phyloP scores from a whole-genome alignment of 2,329 filamentous ascomycete genomes.

The Fusarium keratoplasticum region DNA sequence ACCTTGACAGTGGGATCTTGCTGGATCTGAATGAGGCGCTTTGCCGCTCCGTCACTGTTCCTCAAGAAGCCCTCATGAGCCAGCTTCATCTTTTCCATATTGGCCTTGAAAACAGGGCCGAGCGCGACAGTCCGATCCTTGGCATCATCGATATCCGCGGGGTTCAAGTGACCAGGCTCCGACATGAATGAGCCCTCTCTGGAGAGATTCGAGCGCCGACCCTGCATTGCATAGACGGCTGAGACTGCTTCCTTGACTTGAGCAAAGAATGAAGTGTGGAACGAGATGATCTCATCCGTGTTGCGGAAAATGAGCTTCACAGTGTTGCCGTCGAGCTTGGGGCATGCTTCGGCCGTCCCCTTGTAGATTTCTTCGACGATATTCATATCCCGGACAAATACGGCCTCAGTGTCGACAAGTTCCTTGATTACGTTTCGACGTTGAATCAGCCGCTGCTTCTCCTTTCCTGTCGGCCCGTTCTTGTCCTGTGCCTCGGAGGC shows the following conservation, averaged over 20 bases:
- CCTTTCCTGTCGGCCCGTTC: constrained; percentile 60
- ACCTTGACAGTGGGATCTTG: constrained; percentile 75
- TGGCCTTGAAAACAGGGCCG: constrained; percentile 65
- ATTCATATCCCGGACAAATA: constrained; percentile 95
- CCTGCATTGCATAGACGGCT: constrained; percentile 79
- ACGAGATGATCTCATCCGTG: constrained; percentile 87
- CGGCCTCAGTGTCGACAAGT: constrained; percentile 90
- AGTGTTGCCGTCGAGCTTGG: constrained; percentile 83
- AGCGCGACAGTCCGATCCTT: constrained; percentile 65
- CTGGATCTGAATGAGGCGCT: constrained; percentile 71
- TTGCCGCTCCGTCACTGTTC: constrained; percentile 72
- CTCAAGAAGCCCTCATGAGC: constrained; percentile 72
- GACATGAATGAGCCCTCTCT: constrained; percentile 57
- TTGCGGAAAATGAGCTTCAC: constrained; percentile 94
- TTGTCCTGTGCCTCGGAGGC: constrained; percentile 52
- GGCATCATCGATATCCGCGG: constrained; percentile 59
- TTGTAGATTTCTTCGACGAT: constrained; percentile 98
- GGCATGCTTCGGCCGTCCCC: constrained; percentile 85
- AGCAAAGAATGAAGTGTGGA: constrained; percentile 83
- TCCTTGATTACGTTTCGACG: constrained; percentile 90
- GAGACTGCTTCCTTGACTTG: constrained; percentile 83
- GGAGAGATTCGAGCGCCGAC: constrained; percentile 55
- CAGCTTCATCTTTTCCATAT: constrained; percentile 70
- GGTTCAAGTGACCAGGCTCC: constrained; percentile 53
- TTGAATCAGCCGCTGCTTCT: constrained; percentile 79